Percentiles rank a stretch among this genome's conserved stretches.
phyloP scores from a whole-genome alignment of 257 asterid genomes.

The Thymus mandschuricus region DNA sequence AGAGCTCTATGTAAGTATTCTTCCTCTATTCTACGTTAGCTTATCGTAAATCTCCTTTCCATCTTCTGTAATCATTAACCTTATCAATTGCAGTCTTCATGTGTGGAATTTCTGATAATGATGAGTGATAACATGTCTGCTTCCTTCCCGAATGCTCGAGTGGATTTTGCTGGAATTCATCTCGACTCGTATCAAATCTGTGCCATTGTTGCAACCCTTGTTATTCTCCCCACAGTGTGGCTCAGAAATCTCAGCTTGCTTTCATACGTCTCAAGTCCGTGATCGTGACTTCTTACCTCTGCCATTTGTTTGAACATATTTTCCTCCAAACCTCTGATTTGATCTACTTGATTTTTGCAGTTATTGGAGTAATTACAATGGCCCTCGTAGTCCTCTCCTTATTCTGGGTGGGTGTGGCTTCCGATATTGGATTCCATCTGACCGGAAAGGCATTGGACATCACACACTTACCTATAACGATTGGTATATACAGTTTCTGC shows the following conservation, averaged over 20 bases:
- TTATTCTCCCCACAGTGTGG: conserved; percentile 94
- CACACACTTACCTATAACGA: conserved; percentile 61
- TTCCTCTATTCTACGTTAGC: conserved; percentile 20
- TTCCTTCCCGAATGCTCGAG: conserved; percentile 57
- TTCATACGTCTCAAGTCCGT: conserved; percentile 80
- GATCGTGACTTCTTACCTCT: neutral
- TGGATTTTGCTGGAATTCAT: conserved; percentile 66
- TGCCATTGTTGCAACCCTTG: conserved; percentile 68
- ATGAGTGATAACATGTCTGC: conserved; percentile 79
- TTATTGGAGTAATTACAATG: conserved; percentile 78
- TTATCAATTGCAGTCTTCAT: conserved; percentile 60
- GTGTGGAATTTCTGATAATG: conserved; percentile 91
- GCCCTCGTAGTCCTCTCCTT: conserved; percentile 68
- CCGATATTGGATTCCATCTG: conserved; percentile 66
- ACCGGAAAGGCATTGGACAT: conserved; percentile 59
- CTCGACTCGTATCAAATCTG: conserved; percentile 77
- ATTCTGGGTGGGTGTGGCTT: conserved; percentile 69
- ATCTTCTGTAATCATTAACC: neutral
- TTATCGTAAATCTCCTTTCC: conserved; percentile 3
- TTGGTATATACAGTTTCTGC: conserved; percentile 90
- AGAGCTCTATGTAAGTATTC: conserved; percentile 82
- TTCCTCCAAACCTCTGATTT: neutral
- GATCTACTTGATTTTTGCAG: conserved; percentile 40
- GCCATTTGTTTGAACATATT: neutral
- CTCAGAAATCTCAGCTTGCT: conserved; percentile 80